Evolutionary conservation across 495 filamentous ascomycete genomes (phyloP).

Genomic region (Annulohypoxylon stygium): DNA sequence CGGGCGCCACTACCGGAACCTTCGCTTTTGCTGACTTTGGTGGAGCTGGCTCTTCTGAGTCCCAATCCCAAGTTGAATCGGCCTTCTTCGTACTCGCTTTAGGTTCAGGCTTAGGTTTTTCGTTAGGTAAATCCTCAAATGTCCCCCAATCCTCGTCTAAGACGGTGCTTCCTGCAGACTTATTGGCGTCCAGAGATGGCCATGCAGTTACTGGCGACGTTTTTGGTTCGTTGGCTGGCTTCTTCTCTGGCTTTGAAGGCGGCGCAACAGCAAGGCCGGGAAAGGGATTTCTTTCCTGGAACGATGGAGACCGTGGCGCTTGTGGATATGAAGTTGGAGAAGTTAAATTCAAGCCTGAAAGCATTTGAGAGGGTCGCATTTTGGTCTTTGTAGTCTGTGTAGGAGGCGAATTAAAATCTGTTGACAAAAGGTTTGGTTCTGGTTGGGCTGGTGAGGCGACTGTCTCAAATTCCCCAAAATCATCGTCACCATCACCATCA

Average conservation of each 20-base stretch:
- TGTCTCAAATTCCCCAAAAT: constrained; percentile 66
- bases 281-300: constrained; percentile 64
- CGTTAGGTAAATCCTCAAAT: constrained; percentile 64
- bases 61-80: constrained; percentile 58
- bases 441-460: constrained; percentile 45
- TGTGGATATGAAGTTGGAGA: constrained; percentile 56
- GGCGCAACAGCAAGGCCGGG: constrained; percentile 59
- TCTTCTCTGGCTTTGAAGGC: constrained; percentile 50
- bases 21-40: constrained; percentile 24
- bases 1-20: constrained; percentile 1
- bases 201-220: constrained; percentile 63
- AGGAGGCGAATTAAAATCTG: constrained; percentile 23
- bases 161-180: constrained; percentile 44
- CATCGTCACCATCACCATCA: constrained; percentile 60
- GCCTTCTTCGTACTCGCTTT: constrained; percentile 31
- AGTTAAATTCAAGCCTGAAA: constrained; percentile 39
- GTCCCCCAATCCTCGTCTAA: constrained; percentile 70
- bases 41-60: constrained; percentile 51
- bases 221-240: constrained; percentile 43
- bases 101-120: constrained; percentile 39
- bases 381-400: constrained; percentile 30
- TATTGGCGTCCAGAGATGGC: constrained; percentile 50
- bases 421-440: constrained; percentile 33
- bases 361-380: constrained; percentile 49
- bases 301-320: constrained; percentile 65